Evolutionary conservation across 225 moss, liverwort and hornwort genomes (phyloP), one percentile per base, ranked within the genome.

Genomic region (Marchantia polymorpha): DNA sequence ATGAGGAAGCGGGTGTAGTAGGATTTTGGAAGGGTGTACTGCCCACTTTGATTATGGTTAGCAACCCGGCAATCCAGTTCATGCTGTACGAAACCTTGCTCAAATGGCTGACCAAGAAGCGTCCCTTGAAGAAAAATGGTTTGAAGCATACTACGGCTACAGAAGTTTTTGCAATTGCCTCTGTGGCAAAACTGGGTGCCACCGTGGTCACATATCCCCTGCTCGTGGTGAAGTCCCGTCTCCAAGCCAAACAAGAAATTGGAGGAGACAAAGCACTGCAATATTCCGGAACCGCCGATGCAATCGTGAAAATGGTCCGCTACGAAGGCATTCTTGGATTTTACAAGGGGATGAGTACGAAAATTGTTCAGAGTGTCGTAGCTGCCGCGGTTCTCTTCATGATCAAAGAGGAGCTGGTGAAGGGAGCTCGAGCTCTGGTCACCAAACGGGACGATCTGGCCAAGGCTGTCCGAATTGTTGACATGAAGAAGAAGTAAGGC

Each of bases 311-410:
- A 80, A 97, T 97, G 93, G 78, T 89, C n/a, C 85, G 89, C 39
- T 89, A 84, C 72, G 96, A 97, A 83, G 96, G 96, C 7, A 73
- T 93, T 51, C 46, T 84, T 73, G 94, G 96, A 63, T 97, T 97
- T 80, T 97, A 97, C 82, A 97, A 91, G 79, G 96, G 96, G 16
- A 97, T 97, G 93, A 93, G 91, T 83, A 97, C 96, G 72, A 97
- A 97, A 77, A 97, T 94, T 74, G 92, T 97, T 74, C 96, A 94
- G 78, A 97, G 96, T 85, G 96, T 94, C 69, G 73, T 92, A 15
- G 93, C 93, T 75, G 96, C 96, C 26, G 94, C 94, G 3, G 92
- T 97, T 70, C 92, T 97, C 22, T 94, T 94, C 73, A 93, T 94
- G 92, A 94, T 97, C 77, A 97, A 97, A 85, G 96, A 92, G 64